Conservation (phyloP, 2,329 filamentous ascomycete species). For the Stagonosporopsis vannaccii region DNA sequence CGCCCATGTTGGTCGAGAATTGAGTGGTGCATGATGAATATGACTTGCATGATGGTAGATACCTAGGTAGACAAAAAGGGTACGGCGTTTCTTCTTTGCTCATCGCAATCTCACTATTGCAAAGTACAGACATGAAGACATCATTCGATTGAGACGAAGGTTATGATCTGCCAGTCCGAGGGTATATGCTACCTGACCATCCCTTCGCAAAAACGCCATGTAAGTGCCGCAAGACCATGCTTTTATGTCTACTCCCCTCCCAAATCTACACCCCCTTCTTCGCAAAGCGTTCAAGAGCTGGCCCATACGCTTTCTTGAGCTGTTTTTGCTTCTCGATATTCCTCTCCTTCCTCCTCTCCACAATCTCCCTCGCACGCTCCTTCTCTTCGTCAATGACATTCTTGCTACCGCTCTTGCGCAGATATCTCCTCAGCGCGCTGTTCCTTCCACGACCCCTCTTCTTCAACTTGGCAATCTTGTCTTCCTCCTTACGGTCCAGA, state of each 20-base stretch:
- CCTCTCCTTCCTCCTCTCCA: conserved; percentile 71
- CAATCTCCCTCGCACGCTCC: conserved; percentile 82
- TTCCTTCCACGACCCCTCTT: conserved; percentile 91
- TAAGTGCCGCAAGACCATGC: conserved; percentile 15
- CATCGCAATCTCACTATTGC: neutral
- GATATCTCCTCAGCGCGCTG: conserved; percentile 82
- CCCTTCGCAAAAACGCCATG: conserved; percentile 18
- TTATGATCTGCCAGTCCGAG: conserved; percentile 6
- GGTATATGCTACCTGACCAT: conserved; percentile 22
- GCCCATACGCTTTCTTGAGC: conserved; percentile 79
- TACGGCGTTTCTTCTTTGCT: conserved; percentile 11
- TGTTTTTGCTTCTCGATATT: conserved; percentile 49
- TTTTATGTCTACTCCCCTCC: neutral
- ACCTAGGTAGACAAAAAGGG: conserved; percentile 31
- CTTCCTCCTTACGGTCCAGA: conserved; percentile 73
- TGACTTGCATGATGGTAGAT: conserved; percentile 24
- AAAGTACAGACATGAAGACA: neutral
- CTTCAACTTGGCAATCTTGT: conserved; percentile 66
- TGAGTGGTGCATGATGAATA: conserved; percentile 20
- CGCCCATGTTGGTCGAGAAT: conserved; percentile 11
- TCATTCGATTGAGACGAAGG: conserved; percentile 5
- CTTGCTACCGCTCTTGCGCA: conserved; percentile 89
- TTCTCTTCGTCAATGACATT: conserved; percentile 97
- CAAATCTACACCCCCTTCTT: conserved; percentile 60
- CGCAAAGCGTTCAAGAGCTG: conserved; percentile 85